Evolutionary conservation across 306 rosid species (phyloP).

Genomic region (Inga leiocalycina): DNA sequence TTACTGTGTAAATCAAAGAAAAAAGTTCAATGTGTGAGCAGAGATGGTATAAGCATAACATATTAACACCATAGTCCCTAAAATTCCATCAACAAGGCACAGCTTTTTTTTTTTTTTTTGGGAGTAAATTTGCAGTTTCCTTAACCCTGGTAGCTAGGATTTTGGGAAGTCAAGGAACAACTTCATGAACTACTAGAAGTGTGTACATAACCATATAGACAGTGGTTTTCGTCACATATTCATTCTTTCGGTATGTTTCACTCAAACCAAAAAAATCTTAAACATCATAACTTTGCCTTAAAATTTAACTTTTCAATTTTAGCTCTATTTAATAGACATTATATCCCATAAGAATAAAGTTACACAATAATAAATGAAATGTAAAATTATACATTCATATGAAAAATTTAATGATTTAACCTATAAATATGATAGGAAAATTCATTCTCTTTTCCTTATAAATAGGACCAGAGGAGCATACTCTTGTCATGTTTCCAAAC

Average conservation of each 20-base stretch:
- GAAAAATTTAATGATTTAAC: too few relatives aligned
- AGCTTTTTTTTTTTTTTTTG: background rate
- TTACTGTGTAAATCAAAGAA: background rate
- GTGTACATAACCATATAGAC: background rate
- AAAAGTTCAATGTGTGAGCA: background rate
- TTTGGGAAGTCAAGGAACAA: background rate
- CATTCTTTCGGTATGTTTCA: too few relatives aligned
- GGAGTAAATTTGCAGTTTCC: background rate
- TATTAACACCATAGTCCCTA: background rate
- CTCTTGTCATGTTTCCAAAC: background rate
- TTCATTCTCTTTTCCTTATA: too few relatives aligned
- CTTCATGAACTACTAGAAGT: background rate
- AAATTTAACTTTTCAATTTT: too few relatives aligned
- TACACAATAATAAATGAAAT: too few relatives aligned
- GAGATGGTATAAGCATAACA: background rate
- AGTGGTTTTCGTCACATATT: background rate
- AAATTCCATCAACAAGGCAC: background rate
- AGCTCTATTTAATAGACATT: too few relatives aligned
- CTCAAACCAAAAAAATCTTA: too few relatives aligned
- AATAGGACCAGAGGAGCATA: background rate
- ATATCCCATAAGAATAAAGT: too few relatives aligned
- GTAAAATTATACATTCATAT: too few relatives aligned
- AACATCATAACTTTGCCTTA: too few relatives aligned
- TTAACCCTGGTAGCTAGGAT: background rate
- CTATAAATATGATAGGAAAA: too few relatives aligned